Percentiles rank a stretch among this genome's conserved stretches.
Evolutionary conservation across 1,284 basidiomycete genomes (phyloP).

Genomic region (Marasmius sp.): DNA sequence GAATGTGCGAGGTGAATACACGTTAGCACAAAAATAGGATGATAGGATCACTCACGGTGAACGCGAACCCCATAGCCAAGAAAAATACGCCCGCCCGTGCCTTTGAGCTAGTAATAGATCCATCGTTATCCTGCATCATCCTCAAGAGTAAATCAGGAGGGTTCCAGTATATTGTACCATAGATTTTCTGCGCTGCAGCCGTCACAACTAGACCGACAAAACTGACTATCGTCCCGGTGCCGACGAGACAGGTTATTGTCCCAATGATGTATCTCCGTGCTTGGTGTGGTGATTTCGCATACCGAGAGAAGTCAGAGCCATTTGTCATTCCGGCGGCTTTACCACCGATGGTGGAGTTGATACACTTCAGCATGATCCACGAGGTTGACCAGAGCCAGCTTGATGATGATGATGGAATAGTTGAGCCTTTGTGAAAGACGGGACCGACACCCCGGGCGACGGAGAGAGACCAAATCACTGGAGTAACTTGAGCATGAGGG

Average conservation of each 20-base stretch:
- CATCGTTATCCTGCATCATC: conserved; percentile 17
- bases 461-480: conserved; percentile 16
- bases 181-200: conserved; percentile 17
- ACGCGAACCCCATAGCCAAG: conserved; percentile 15
- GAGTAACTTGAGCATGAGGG: not conserved
- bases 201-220: conserved; percentile 18
- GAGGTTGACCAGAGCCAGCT: conserved; percentile 8
- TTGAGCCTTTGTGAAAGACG: conserved; percentile 9
- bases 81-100: conserved; percentile 18
- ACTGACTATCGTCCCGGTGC: conserved; percentile 15
- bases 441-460: conserved; percentile 15
- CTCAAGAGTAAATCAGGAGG: conserved; percentile 18
- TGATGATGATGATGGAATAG: not conserved
- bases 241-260: conserved; percentile 5
- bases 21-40: not conserved
- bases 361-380: conserved; percentile 14
- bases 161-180: conserved; percentile 19
- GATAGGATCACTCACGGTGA: conserved; percentile 6
- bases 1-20: not conserved
- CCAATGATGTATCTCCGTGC: conserved; percentile 1
- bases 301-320: conserved; percentile 18
- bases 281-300: conserved; percentile 8
- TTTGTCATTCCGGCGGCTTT: conserved; percentile 18
- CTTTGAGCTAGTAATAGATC: conserved; percentile 9
- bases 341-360: conserved; percentile 15